phyloP scores from a whole-genome alignment of 2,329 filamentous ascomycete genomes.

The Nemania sp. region DNA sequence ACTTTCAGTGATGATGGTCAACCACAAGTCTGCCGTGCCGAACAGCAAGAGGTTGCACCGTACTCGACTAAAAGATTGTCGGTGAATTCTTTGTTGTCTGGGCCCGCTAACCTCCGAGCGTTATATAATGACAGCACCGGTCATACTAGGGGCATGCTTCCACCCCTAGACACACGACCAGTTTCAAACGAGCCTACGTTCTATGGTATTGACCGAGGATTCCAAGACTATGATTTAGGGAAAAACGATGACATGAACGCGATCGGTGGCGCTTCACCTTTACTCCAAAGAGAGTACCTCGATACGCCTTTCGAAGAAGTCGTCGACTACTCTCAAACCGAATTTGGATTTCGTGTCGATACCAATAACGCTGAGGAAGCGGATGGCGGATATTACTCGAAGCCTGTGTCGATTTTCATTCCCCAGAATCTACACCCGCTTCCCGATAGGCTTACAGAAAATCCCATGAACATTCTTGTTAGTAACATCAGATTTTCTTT shows the following conservation, averaged over 20 bases:
- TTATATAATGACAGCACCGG: constrained; percentile 31
- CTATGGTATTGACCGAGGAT: constrained; percentile 74
- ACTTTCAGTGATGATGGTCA: constrained; percentile 46
- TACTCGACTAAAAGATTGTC: constrained; percentile 54
- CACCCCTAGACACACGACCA: constrained; percentile 34
- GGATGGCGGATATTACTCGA: constrained; percentile 69
- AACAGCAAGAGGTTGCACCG: constrained; percentile 26
- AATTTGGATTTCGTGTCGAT: constrained; percentile 54
- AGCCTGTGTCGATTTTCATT: constrained; percentile 66
- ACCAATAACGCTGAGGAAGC: constrained; percentile 58
- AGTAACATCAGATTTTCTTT: constrained; percentile 27
- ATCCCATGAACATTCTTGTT: constrained; percentile 77
- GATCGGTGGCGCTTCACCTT: constrained; percentile 52
- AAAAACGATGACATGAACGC: constrained; percentile 73
- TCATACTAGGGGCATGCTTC: constrained; percentile 33
- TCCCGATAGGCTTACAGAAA: constrained; percentile 64
- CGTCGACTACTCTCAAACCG: constrained; percentile 42
- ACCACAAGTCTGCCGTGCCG: constrained; percentile 30
- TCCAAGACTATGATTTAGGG: constrained; percentile 70
- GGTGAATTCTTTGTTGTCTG: constrained; percentile 66
- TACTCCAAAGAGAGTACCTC: constrained; percentile 36
- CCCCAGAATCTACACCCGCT: constrained; percentile 54
- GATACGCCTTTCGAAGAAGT: constrained; percentile 41
- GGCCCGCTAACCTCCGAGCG: constrained; percentile 47
- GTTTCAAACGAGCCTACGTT: constrained; percentile 48